phyloP scores from a whole-genome alignment of 106 monocot species.

The Ottelia alismoides region DNA sequence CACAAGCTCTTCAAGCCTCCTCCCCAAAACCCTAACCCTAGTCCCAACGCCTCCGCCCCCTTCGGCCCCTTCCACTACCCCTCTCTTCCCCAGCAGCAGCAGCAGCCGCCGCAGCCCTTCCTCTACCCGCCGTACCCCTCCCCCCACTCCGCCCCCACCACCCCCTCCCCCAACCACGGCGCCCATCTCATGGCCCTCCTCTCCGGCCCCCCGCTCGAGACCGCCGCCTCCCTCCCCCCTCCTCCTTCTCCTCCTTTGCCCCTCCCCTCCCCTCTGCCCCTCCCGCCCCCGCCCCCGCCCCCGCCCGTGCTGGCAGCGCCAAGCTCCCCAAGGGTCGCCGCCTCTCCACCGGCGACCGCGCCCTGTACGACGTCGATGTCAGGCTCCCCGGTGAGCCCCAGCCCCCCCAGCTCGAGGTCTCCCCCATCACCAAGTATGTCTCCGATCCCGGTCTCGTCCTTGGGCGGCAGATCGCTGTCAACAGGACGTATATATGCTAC shows the following conservation, averaged over 20 bases:
- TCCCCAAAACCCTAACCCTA: too few relatives aligned
- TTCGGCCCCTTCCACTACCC: conserved; percentile 6
- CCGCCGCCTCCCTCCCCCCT: too few relatives aligned
- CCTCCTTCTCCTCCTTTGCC: too few relatives aligned
- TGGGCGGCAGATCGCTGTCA: conserved; percentile 87
- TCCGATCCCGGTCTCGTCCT: conserved; percentile 81
- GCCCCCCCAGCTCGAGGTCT: conserved; percentile 86
- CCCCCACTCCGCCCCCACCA: conserved; percentile 34
- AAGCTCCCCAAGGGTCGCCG: conserved; percentile 65
- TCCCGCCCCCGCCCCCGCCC: conserved; percentile 14
- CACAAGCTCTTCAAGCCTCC: conserved; percentile 26
- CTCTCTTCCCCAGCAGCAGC: too few relatives aligned
- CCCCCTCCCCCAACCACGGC: conserved; percentile 31
- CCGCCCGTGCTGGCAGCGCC: conserved; percentile 36
- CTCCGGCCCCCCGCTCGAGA: conserved; percentile 3
- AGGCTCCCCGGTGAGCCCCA: conserved; percentile 43
- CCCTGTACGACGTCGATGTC: conserved; percentile 64
- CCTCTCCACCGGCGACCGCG: conserved; percentile 35
- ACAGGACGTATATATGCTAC: conserved; percentile 70
- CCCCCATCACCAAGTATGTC: conserved; percentile 80
- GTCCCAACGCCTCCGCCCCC: neutral
- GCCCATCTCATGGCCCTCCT: conserved; percentile 43
- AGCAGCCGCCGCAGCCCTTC: too few relatives aligned
- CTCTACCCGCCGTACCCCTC: conserved; percentile 52
- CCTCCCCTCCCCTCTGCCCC: conserved; percentile 33